phyloP scores from a whole-genome alignment of 768 basidiomycete species.

The Termitomyces sp. region DNA sequence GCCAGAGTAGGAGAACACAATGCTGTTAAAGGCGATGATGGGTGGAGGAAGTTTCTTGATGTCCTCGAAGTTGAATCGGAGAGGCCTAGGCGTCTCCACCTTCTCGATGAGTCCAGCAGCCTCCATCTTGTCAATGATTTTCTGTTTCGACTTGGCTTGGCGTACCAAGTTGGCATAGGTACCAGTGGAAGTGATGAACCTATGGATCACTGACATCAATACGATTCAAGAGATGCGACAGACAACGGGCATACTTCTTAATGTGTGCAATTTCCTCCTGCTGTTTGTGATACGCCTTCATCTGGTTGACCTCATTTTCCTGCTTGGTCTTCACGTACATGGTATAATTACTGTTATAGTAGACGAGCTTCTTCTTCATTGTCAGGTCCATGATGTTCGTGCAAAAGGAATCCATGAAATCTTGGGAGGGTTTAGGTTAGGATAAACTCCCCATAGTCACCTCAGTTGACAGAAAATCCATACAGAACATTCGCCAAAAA shows the following conservation, averaged over 20 bases:
- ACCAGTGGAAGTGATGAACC: conserved; percentile 99
- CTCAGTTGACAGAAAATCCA: no score
- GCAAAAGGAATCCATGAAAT: conserved; percentile 98
- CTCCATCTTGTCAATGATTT: conserved; percentile 99
- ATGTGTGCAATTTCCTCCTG: conserved; percentile 98
- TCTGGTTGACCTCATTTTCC: conserved; percentile 99
- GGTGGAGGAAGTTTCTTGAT: conserved; percentile 91
- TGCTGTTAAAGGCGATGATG: conserved; percentile 93
- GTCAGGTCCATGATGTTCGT: conserved; percentile 99
- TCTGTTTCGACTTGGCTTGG: conserved; percentile 99
- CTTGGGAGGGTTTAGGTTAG: no score
- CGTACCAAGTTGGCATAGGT: conserved; percentile 99
- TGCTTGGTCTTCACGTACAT: conserved; percentile 94
- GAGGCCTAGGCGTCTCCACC: conserved; percentile 66
- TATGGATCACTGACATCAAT: conserved; percentile 16
- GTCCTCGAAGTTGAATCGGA: conserved; percentile 96
- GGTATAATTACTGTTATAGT: conserved; percentile 95
- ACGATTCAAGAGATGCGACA: not conserved
- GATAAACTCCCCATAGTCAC: no score
- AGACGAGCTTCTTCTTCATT: conserved; percentile 85
- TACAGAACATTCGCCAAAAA: no score
- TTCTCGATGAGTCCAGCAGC: conserved; percentile 96
- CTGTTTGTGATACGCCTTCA: conserved; percentile 99
- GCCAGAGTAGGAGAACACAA: conserved; percentile 95
- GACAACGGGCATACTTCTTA: conserved; percentile 70